Conservation (phyloP, 495 filamentous ascomycete genomes). For the Daldinia loculata region DNA sequence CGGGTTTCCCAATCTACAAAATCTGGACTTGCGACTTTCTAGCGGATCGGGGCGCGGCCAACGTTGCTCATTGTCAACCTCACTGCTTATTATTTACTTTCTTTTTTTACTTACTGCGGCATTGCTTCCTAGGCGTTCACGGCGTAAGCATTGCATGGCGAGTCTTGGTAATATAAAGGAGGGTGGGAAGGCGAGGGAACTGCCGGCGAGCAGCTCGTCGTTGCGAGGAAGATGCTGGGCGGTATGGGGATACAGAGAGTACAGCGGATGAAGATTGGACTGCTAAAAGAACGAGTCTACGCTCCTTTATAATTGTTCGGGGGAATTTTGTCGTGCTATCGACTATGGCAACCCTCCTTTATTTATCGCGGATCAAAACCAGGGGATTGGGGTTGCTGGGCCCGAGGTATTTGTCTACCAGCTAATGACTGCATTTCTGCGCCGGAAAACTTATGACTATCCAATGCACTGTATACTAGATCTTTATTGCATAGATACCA, state of each 20-base stretch:
- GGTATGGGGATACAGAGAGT: conserved; percentile 1
- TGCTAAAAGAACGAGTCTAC: conserved; percentile 21
- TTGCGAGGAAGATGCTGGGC: conserved; percentile 12
- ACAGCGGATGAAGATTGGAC: conserved; percentile 30
- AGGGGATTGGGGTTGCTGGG: conserved; percentile 6
- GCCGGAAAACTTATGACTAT: conserved; percentile 24
- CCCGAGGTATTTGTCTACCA: conserved; percentile 6
- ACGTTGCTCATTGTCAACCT: not conserved
- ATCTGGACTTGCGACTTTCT: not conserved
- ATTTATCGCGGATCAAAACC: conserved; percentile 12
- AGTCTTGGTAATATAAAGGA: conserved; percentile 28
- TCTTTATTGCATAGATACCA: conserved; percentile 43
- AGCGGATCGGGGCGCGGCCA: not conserved
- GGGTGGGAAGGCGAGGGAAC: conserved; percentile 17
- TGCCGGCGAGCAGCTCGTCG: conserved; percentile 37
- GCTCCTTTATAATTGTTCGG: conserved; percentile 33
- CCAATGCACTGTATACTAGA: conserved; percentile 36
- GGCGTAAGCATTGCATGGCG: conserved; percentile 42
- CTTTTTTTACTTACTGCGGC: not conserved
- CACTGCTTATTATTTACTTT: conserved; percentile 16
- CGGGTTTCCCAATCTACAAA: no score
- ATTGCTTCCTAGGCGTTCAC: conserved; percentile 24
- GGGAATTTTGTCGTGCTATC: conserved; percentile 1
- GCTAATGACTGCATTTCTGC: conserved; percentile 38
- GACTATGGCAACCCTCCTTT: conserved; percentile 13